phyloP scores from a whole-genome alignment of 1,284 basidiomycete species.

The Cystobasidiaceae sp. region DNA sequence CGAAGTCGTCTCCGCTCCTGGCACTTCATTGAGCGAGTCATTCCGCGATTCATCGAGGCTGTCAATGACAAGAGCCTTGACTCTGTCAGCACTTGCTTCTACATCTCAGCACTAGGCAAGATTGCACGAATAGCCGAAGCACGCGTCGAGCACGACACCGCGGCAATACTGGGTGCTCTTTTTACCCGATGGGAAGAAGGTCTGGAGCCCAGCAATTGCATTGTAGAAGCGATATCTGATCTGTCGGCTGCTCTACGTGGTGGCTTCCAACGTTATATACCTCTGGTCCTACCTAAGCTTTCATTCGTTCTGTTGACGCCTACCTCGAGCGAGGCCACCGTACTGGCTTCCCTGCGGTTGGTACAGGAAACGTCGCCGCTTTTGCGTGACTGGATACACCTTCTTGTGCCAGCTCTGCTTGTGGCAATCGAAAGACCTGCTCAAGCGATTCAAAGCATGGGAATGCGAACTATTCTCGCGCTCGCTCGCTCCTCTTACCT shows the following conservation, averaged over 20 bases:
- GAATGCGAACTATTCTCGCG: neutral
- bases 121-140: neutral
- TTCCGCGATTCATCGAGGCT: neutral
- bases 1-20: conserved; percentile 2
- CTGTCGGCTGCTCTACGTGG: conserved; percentile 90
- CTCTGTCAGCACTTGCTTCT: conserved; percentile 3
- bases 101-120: conserved; percentile 17
- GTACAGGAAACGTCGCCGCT: neutral
- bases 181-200: conserved; percentile 11
- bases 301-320: neutral
- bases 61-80: conserved; percentile 2
- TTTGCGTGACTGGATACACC: conserved; percentile 15
- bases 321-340: conserved; percentile 2
- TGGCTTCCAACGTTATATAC: conserved; percentile 95
- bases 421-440: neutral
- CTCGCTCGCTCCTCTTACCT: conserved; percentile 4
- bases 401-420: conserved; percentile 11
- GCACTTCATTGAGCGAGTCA: conserved; percentile 13
- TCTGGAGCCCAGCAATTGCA: conserved; percentile 42
- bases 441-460: neutral
- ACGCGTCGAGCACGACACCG: conserved; percentile 9
- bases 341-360: neutral
- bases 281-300: conserved; percentile 67
- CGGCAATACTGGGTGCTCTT: conserved; percentile 1
- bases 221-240: conserved; percentile 88